phyloP scores from a whole-genome alignment of 139 green algal species.

The Chlamydomonas sp. region DNA sequence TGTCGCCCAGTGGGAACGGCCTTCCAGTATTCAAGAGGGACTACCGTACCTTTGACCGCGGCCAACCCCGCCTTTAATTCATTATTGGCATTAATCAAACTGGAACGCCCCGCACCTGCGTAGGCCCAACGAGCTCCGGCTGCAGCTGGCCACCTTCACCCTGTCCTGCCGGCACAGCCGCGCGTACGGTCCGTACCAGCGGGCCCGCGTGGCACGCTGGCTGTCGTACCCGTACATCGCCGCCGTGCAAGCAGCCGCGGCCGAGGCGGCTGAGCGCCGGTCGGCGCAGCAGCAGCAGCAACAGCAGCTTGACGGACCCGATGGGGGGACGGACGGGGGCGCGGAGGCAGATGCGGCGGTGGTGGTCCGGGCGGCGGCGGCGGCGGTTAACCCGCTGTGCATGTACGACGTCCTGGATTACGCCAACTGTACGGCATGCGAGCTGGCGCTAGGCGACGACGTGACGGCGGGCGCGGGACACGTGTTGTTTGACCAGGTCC shows the following conservation, averaged over 20 bases:
- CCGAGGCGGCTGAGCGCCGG: neutral
- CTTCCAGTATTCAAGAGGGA: neutral
- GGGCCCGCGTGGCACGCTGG: conserved; percentile 40
- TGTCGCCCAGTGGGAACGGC: neutral
- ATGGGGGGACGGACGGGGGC: neutral
- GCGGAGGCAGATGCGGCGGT: neutral
- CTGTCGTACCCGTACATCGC: conserved; percentile 32
- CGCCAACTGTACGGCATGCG: conserved; percentile 25
- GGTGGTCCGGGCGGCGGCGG: neutral
- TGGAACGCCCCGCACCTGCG: neutral
- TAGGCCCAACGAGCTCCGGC: conserved; percentile 47
- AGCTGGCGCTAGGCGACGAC: conserved; percentile 44
- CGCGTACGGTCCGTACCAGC: conserved; percentile 24
- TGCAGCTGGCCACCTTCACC: conserved; percentile 41
- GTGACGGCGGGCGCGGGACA: conserved; percentile 24
- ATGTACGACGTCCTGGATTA: conserved; percentile 34
- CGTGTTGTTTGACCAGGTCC: conserved; percentile 14
- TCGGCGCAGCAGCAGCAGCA: neutral
- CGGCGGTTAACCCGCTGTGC: neutral
- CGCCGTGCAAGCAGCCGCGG: neutral
- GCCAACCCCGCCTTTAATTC: neutral
- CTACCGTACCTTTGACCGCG: neutral
- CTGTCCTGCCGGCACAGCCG: conserved; percentile 22
- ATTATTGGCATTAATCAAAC: neutral
- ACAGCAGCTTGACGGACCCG: neutral